Base-by-base conservation (phyloP, 176 grass and related monocot species). In the Elaeis guineensis region DNA sequence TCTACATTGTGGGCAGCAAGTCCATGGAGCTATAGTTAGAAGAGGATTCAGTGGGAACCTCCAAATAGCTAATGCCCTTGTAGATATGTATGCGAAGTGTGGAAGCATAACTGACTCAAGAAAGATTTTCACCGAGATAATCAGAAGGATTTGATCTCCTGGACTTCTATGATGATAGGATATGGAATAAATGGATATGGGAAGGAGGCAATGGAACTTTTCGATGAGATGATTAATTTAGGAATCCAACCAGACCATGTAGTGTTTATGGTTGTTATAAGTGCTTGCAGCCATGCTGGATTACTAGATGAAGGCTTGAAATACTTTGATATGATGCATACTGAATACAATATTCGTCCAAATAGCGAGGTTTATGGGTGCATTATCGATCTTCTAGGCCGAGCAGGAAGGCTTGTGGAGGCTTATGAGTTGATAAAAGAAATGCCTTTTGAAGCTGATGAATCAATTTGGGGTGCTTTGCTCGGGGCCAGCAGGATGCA, bases 1-100 rank as follows among this genome's bases (percentile, higher is more conserved):
- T 54, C 63, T 75, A 20, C 63, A 59, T 74, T 78, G 58, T 17
- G 81, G 81, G 35, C 68, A 69, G 62, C 78, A 85, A 52, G 71
- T 85, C 50, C 86, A 89, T 60, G 78, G 70, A 17, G 50, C 74
- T 64, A 21, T 72, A 21, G 18, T 84, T 64, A 49, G 58, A 62
- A 78, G 78, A 78, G 77, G 65, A 8, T 72, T 75, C 51, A 58
- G 6, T 2, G 39, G 62, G 44, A 79, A 72, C 57, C 58, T 78
- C 57, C 75, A 85, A 48, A 51, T 78, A 58, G 71, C 58, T 25
- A 89, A 89, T 58, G 66, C 78, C 35, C 60, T 89, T 51, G 51
- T 81, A 17, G 66, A 81, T 53, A 89, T 85, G 78, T 89, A 89
- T 64, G 65, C 81, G 18, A 89, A 81, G 55, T 78, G 81, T 69